A percentile compares a stretch with the other conserved stretches of the same genome.
These are phyloP conservation scores for Nemania sp. DNA, from an alignment of 2,329 filamentous ascomycete species.

Conservation along the genomic window DNA sequence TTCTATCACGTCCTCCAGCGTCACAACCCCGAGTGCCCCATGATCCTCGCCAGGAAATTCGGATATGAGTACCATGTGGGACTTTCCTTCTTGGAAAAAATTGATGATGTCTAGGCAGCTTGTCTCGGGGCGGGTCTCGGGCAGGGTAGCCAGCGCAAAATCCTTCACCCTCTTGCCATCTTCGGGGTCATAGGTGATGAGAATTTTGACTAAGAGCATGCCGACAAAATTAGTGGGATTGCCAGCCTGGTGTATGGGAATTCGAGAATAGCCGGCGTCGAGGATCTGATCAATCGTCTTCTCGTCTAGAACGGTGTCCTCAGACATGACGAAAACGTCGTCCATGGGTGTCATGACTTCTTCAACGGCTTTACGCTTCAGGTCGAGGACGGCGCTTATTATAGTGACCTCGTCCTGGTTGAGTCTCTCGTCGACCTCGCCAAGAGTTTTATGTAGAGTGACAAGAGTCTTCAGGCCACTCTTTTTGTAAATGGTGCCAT, in stretches of 20 bases:
- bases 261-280: slow-evolving; percentile 91
- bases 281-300: slow-evolving; percentile 92
- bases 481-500: slow-evolving; percentile 97
- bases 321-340: slow-evolving; percentile 96
- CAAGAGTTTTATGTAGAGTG: slow-evolving; percentile 89
- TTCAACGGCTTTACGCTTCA: slow-evolving; percentile 94
- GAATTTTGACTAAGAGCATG: slow-evolving; percentile 97
- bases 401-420: slow-evolving; percentile 99
- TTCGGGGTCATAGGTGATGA: slow-evolving; percentile 98
- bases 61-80: slow-evolving; percentile 96
- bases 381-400: slow-evolving; percentile 91
- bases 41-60: slow-evolving; percentile 86
- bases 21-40: slow-evolving; percentile 90
- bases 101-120: slow-evolving; percentile 98
- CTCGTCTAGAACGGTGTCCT: slow-evolving; percentile 90
- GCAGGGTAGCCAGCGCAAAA: slow-evolving; percentile 89
- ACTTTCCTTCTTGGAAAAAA: slow-evolving; percentile 99
- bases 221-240: slow-evolving; percentile 89
- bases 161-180: slow-evolving; percentile 85
- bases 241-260: slow-evolving; percentile 87
- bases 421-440: slow-evolving; percentile 81
- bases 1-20: slow-evolving; percentile 96
- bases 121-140: slow-evolving; percentile 91
- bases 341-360: slow-evolving; percentile 99
- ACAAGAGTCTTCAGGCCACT: slow-evolving; percentile 95